These are phyloP conservation scores for Rhododendron molle DNA, from an alignment of 148 eudicot genomes.

Conservation along the genomic window DNA sequence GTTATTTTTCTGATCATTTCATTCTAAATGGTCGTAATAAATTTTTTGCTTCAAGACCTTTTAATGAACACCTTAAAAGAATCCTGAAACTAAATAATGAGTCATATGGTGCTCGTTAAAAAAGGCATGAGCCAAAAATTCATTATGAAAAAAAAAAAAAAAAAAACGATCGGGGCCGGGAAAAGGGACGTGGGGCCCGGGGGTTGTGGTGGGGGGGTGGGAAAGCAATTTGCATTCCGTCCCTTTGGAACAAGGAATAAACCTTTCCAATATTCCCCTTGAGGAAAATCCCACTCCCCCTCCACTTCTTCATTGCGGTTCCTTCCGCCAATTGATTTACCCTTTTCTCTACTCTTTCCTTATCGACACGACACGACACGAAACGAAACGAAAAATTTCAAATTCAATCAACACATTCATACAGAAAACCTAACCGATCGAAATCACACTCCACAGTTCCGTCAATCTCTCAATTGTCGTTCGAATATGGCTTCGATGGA, in stretches of 20 bases:
- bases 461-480: neutral
- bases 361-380: neutral
- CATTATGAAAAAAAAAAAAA: too few relatives aligned
- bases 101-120: too few relatives aligned
- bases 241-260: neutral
- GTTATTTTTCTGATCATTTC: too few relatives aligned
- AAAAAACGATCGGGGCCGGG: too few relatives aligned
- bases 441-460: neutral
- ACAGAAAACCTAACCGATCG: neutral
- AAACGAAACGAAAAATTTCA: neutral
- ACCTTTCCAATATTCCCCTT: neutral
- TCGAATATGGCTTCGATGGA: constrained; percentile 59
- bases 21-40: too few relatives aligned
- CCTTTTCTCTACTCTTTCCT: neutral
- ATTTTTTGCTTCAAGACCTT: too few relatives aligned
- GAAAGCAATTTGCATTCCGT: too few relatives aligned
- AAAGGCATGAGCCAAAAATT: too few relatives aligned
- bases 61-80: too few relatives aligned
- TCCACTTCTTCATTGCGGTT: neutral
- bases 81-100: too few relatives aligned
- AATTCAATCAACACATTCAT: neutral
- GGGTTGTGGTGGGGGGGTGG: too few relatives aligned
- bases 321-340: neutral
- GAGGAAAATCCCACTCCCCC: neutral
- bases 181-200: too few relatives aligned